Percentiles rank a stretch among this genome's conserved stretches.
Conservation (phyloP, 768 basidiomycete species). For the Naematelia aurantialba region DNA sequence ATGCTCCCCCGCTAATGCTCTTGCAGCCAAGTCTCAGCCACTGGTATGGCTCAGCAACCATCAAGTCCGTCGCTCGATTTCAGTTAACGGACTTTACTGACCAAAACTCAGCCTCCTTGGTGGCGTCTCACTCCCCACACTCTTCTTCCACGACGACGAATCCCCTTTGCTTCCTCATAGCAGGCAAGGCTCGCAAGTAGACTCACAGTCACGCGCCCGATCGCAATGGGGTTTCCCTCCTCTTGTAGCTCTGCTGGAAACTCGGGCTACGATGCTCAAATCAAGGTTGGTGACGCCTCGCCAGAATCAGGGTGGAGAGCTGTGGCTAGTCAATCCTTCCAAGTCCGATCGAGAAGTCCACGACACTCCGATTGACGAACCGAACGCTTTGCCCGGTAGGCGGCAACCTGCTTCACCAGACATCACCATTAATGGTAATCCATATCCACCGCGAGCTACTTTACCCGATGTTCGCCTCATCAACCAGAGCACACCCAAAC, state of each 20-base stretch:
- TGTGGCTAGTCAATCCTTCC: conserved; percentile 90
- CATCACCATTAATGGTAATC: background rate
- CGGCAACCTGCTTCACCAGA: conserved; percentile 9
- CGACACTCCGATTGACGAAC: conserved; percentile 55
- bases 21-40: conserved; percentile 38
- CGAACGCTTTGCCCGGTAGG: conserved; percentile 4
- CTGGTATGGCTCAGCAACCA: conserved; percentile 53
- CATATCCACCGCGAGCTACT: conserved; percentile 31
- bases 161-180: conserved; percentile 55
- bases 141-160: conserved; percentile 97
- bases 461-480: conserved; percentile 32
- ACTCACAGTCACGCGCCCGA: conserved; percentile 17
- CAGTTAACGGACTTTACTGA: background rate
- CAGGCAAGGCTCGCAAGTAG: conserved; percentile 4
- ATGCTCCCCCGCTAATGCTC: conserved; percentile 1
- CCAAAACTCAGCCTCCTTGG: conserved; percentile 31
- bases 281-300: conserved; percentile 59
- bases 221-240: conserved; percentile 78
- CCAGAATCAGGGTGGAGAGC: conserved; percentile 59
- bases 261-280: conserved; percentile 75
- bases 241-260: conserved; percentile 68
- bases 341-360: conserved; percentile 89
- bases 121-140: conserved; percentile 67
- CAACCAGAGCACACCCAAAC: conserved; percentile 27
- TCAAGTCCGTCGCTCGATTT: conserved; percentile 57